Percentiles rank a stretch among this genome's conserved stretches.
Evolutionary conservation across 2,329 filamentous ascomycete genomes (phyloP).

Genomic region (Ascochyta clinopodiicola): DNA sequence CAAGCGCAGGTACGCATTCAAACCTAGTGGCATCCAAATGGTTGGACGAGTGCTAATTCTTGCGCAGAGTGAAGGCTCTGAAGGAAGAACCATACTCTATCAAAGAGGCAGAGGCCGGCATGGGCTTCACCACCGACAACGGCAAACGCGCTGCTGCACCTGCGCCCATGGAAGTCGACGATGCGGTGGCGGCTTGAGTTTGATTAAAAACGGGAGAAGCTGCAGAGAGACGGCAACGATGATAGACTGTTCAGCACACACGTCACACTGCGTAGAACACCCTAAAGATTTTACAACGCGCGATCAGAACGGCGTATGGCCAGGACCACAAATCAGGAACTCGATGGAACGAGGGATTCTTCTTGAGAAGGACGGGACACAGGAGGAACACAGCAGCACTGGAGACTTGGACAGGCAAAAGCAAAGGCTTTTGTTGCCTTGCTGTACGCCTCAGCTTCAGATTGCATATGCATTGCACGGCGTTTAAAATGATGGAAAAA

Average conservation of each 20-base stretch:
- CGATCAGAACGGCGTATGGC: neutral
- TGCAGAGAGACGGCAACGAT: neutral
- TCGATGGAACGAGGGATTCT: neutral
- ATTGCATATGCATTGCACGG: conserved; percentile 39
- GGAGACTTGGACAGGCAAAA: neutral
- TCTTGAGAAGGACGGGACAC: neutral
- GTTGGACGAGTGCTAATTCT: conserved; percentile 16
- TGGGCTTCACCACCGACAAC: conserved; percentile 75
- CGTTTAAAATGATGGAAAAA: conserved; percentile 34
- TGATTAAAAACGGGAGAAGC: neutral
- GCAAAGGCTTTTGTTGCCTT: conserved; percentile 5
- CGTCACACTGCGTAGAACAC: neutral
- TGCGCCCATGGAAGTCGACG: conserved; percentile 44
- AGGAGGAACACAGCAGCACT: neutral
- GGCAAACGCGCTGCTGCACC: conserved; percentile 50
- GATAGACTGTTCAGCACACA: neutral
- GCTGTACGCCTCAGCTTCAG: conserved; percentile 7
- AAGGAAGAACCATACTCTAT: conserved; percentile 86
- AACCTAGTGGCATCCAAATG: neutral
- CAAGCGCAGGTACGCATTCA: conserved; percentile 74
- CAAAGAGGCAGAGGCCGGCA: conserved; percentile 81
- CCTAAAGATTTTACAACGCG: neutral
- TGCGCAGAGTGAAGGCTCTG: conserved; percentile 75
- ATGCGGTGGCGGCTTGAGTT: conserved; percentile 24
- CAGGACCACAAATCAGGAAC: neutral